A percentile compares a stretch with the other conserved stretches of the same genome.
Evolutionary conservation across 108 stramenopile species (phyloP).

Genomic region (Discostella pseudostelligera): DNA sequence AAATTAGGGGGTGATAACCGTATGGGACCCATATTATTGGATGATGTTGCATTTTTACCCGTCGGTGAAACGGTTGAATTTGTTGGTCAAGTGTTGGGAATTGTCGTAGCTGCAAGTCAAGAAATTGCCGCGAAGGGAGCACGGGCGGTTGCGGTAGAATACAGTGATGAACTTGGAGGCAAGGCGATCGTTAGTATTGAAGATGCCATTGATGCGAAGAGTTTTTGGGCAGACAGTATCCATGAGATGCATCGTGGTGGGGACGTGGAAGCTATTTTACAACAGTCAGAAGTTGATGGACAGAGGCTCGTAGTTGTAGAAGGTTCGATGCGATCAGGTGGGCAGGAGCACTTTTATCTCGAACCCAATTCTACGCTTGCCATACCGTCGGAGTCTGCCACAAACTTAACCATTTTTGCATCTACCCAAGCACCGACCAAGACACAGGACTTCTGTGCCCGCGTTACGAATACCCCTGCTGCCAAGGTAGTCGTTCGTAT

Average conservation of each 20-base stretch:
- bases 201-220: conserved; percentile 80
- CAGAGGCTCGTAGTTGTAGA: conserved; percentile 55
- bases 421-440: conserved; percentile 92
- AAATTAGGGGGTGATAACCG: conserved; percentile 75
- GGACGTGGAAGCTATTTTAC: conserved; percentile 50
- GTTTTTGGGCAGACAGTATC: conserved; percentile 70
- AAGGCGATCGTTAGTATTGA: conserved; percentile 77
- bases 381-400: conserved; percentile 84
- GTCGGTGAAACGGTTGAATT: conserved; percentile 62
- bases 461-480: conserved; percentile 76
- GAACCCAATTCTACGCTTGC: conserved; percentile 90
- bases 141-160: conserved; percentile 66
- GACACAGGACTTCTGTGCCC: conserved; percentile 86
- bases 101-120: conserved; percentile 75
- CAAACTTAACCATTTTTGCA: conserved; percentile 79
- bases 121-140: conserved; percentile 84
- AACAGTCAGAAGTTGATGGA: conserved; percentile 43
- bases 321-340: conserved; percentile 78
- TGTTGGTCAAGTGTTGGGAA: conserved; percentile 85
- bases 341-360: conserved; percentile 96
- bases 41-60: conserved; percentile 81
- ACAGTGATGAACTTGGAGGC: conserved; percentile 52
- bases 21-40: conserved; percentile 79
- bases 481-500: conserved; percentile 86
- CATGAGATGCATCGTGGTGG: conserved; percentile 80